phyloP scores from a whole-genome alignment of 805 yeast species.

The Ogataea thermomethanolica region DNA sequence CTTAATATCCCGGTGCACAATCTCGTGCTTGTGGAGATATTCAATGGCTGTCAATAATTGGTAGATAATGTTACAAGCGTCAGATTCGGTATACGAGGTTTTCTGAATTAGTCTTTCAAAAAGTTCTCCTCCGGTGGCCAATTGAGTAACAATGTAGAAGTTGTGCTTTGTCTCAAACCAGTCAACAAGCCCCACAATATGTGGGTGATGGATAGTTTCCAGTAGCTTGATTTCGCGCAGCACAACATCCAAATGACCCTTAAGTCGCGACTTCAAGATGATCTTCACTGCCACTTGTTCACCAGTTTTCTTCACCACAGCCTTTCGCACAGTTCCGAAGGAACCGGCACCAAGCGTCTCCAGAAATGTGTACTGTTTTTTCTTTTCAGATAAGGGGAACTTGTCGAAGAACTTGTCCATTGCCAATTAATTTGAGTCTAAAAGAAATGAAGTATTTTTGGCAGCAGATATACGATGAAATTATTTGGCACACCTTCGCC shows the following conservation, averaged over 20 bases:
- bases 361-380: constrained; percentile 70
- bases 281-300: constrained; percentile 90
- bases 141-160: constrained; percentile 88
- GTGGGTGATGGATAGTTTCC: constrained; percentile 68
- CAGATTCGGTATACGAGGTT: constrained; percentile 85
- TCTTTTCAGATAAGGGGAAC: constrained; percentile 38
- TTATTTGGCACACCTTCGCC: no score
- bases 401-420: constrained; percentile 17
- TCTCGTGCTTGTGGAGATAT: constrained; percentile 70
- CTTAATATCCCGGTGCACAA: constrained; percentile 91
- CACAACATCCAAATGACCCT: constrained; percentile 61
- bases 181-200: constrained; percentile 85
- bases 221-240: constrained; percentile 74
- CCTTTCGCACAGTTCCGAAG: constrained; percentile 87
- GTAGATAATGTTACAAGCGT: constrained; percentile 70
- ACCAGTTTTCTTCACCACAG: constrained; percentile 40
- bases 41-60: constrained; percentile 76
- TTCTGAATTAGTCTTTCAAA: constrained; percentile 79
- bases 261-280: constrained; percentile 77
- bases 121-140: constrained; percentile 95
- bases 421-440: neutral
- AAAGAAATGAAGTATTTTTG: neutral
- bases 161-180: constrained; percentile 94
- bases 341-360: constrained; percentile 92
- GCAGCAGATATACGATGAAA: neutral